A percentile compares a stretch with the other conserved stretches of the same genome.
Evolutionary conservation across 352 stramenopile genomes (phyloP).

Genomic region (Paralagenidium karlingii): DNA sequence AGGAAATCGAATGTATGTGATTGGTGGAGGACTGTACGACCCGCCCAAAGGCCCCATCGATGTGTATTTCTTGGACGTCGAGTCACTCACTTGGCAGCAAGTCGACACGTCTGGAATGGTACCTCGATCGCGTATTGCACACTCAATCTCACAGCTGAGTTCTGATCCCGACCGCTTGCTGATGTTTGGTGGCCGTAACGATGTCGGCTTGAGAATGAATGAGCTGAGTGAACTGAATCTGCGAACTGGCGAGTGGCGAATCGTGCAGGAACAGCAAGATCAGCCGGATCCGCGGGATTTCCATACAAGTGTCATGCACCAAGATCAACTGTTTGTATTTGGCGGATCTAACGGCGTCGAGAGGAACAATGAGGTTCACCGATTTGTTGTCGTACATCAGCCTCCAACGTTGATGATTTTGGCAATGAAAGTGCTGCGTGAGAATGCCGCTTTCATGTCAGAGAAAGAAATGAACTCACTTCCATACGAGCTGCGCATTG

Average conservation of each 20-base stretch:
- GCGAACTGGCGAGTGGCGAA: constrained; percentile 42
- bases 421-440: constrained; percentile 48
- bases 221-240: constrained; percentile 60
- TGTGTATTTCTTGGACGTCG: constrained; percentile 61
- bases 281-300: constrained; percentile 71
- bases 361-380: constrained; percentile 72
- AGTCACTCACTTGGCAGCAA: constrained; percentile 52
- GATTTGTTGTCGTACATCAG: constrained; percentile 43
- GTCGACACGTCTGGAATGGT: constrained; percentile 45
- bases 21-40: constrained; percentile 70
- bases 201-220: constrained; percentile 48
- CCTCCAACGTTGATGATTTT: constrained; percentile 52
- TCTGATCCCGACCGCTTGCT: constrained; percentile 32
- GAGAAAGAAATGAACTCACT: constrained; percentile 28
- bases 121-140: constrained; percentile 62
- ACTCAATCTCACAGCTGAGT: constrained; percentile 50
- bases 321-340: constrained; percentile 72
- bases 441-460: constrained; percentile 22
- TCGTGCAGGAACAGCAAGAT: constrained; percentile 36
- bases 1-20: constrained; percentile 64
- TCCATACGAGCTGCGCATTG: constrained; percentile 46
- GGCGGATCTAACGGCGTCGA: constrained; percentile 74
- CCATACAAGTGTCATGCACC: constrained; percentile 60
- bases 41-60: constrained; percentile 69
- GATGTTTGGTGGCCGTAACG: constrained; percentile 73